Evolutionary conservation across 2,329 filamentous ascomycete species (phyloP), one percentile per base, ranked within the genome.

Genomic region (Colletotrichum endophyticum): DNA sequence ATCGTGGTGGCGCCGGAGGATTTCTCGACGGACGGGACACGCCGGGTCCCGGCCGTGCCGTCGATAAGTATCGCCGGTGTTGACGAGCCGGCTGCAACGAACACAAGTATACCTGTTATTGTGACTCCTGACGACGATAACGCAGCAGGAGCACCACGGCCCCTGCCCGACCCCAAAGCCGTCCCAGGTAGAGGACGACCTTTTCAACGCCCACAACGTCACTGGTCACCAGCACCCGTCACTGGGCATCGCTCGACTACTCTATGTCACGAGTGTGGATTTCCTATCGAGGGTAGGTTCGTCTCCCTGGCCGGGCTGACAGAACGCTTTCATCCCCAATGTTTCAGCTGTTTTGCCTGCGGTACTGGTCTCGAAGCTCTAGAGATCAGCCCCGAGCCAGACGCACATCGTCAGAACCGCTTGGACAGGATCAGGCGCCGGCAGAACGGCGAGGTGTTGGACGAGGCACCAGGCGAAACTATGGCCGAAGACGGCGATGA

Each of bases 371-470:
- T 99, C 22, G 97, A 99, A 86, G 96, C 96, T 72, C 95, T 99
- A 73, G 97, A 98, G 80, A 99, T 99, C 84, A 98, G 97, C 79
- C 95, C 96, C 0, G 97, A 99, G 84, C 97, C 97, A 0, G 92
- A 95, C 11, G 86, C 89, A 57, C 91, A 92, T 79, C 94, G 95
- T 61, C 86, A 86, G 3, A 94, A 94, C 67, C 93, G 97, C 30
- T 87, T 98, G 1, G 91, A 92, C 34, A 92, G 95, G n/a, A 95
- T 96, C 80, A 88, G 86, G 34, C 90, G 91, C 28, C 92, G 94
- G 19, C 88, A 86, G 1, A 85, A 85, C 0, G 92, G 91, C 28
- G 90, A 93, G 79, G 82, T 91, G 1, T 84, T 95, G 13, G 87
- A 92, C 8, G 93, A 95, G 75, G 87, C 90, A 67, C 92, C 92